Conservation (phyloP, 257 asterid genomes). For the Echium plantagineum region DNA sequence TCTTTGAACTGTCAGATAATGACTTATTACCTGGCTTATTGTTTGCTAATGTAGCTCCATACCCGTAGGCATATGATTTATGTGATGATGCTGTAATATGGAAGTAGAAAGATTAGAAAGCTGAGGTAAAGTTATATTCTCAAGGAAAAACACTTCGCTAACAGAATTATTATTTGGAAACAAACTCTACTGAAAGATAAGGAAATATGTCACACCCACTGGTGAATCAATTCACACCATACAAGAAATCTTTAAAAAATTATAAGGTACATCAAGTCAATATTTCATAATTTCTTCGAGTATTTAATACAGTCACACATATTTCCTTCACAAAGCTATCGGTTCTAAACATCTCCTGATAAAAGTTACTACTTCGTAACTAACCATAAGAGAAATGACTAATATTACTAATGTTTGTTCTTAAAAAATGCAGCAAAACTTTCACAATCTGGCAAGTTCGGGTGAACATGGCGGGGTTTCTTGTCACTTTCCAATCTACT, state of each 20-base stretch:
- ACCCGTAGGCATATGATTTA: conserved; percentile 31
- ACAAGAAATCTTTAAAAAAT: not conserved
- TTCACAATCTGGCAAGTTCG: conserved; percentile 86
- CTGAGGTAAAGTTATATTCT: not conserved
- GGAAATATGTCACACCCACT: not conserved
- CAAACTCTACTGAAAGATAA: not conserved
- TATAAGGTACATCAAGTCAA: too few species aligned
- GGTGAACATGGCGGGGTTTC: conserved; percentile 81
- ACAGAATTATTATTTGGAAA: not conserved
- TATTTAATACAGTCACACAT: not conserved
- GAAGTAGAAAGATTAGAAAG: conserved; percentile 11
- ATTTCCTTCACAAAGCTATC: not conserved
- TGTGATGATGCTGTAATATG: conserved; percentile 48
- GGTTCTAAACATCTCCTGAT: not conserved
- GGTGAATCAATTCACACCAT: not conserved
- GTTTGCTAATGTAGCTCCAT: conserved; percentile 31
- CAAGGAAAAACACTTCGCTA: not conserved
- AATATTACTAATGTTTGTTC: not conserved
- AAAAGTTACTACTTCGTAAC: not conserved
- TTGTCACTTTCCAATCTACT: conserved; percentile 28
- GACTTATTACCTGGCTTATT: conserved; percentile 40
- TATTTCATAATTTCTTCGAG: too few species aligned
- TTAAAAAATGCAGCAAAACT: conserved; percentile 11
- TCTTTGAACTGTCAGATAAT: conserved; percentile 22
- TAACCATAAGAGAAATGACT: not conserved